Base-by-base conservation (phyloP, 768 basidiomycete species). In the Amanita fuliginea region DNA sequence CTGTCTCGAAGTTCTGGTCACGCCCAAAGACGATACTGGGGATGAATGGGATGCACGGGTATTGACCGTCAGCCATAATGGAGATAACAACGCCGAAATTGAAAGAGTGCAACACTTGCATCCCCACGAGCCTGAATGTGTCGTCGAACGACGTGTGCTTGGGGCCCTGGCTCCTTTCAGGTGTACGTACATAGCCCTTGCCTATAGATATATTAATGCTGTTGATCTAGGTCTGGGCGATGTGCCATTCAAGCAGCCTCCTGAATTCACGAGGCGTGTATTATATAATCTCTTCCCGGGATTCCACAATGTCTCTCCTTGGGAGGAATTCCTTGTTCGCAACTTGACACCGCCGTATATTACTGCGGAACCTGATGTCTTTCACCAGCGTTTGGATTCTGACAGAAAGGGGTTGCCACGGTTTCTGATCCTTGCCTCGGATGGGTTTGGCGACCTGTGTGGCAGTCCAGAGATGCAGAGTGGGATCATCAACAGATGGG, bases 141-240 rank as follows among this genome's bases (percentile, higher is more conserved):
- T 86, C 37, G 57, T 78, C 42, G 77, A 85, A 53, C 68, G 72
- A 55, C 73, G 86, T 44, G 79, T 88, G 44, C 77, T 88, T 46
- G 86, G 86, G 49, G 83, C 83, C 49, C 75, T 89, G 24, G 83
- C 85, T 3, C 84, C 85, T 46, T 83, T 81, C 56, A 74, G 86
- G 64, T 83, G 86, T 86, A 59, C 57, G 78, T 41, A 7, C 6
- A 28, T 73, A 42, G 46, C 47, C n/a, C 34, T 53, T 10, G 21
- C 28, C 14, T 7, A 36, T 11, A 22, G 10, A 18, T 18, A n/a
- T 28, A 21, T n/a, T 24, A 28, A 19, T 10, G 10, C 18, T 8
- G 24, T 47, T 42, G n/a, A 41, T 46, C 18, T 59, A 83, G 81
- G 80, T 61, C 69, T 84, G 46, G 82, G 82, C 18, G 82, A 84